phyloP scores from a whole-genome alignment of 306 rosid genomes.

The Pterocarpus macrocarpus region DNA sequence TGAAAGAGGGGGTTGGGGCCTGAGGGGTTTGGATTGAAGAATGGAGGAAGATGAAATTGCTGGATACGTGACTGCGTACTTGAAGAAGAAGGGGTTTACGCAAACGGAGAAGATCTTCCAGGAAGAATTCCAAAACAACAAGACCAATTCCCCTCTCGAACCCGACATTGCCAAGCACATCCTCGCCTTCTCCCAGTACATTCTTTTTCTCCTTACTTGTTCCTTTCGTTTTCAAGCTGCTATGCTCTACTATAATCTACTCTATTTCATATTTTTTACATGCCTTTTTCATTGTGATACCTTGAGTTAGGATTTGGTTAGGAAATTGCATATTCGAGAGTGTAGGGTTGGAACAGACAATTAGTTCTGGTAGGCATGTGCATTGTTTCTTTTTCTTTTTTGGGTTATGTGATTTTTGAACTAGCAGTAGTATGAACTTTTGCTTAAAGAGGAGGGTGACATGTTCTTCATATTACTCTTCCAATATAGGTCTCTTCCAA shows the following conservation, averaged over 20 bases:
- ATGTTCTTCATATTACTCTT: not conserved
- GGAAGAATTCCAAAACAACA: conserved; percentile 67
- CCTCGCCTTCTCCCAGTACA: conserved; percentile 71
- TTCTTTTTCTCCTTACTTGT: not conserved
- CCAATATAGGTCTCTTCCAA: too few species aligned
- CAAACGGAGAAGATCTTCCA: conserved; percentile 78
- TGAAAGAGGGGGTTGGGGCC: not conserved
- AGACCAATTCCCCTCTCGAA: conserved; percentile 54
- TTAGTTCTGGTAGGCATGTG: too few species aligned
- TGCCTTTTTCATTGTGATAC: too few species aligned
- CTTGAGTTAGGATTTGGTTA: too few species aligned
- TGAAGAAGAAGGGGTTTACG: conserved; percentile 81
- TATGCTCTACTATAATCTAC: not conserved
- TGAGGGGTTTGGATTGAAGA: not conserved
- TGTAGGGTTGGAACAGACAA: too few species aligned
- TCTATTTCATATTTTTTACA: not conserved
- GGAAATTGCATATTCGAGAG: too few species aligned
- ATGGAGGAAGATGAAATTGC: conserved; percentile 79
- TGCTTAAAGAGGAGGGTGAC: too few species aligned
- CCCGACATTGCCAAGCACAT: conserved; percentile 73
- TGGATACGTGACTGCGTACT: conserved; percentile 63
- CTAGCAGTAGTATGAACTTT: too few species aligned
- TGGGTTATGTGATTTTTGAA: too few species aligned
- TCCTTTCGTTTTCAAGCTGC: not conserved
- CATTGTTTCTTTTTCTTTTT: too few species aligned